These are phyloP conservation scores for Syzygium oleosum DNA, from an alignment of 345 rosid species.

Conservation along the genomic window DNA sequence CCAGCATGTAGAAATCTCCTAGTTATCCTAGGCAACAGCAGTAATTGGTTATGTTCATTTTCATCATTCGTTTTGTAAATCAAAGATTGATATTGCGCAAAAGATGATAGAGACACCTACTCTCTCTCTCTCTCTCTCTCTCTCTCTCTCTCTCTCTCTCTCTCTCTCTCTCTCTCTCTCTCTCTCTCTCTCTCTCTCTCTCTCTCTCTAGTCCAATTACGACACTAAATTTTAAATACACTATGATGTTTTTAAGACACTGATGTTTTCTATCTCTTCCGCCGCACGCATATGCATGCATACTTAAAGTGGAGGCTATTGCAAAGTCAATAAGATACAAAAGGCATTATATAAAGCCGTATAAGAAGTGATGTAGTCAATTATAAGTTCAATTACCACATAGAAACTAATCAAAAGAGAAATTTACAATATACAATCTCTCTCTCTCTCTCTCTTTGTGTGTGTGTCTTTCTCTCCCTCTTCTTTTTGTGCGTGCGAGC, in stretches of 20 bases:
- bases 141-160: no score
- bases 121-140: not conserved
- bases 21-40: not conserved
- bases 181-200: not conserved
- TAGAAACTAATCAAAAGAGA: not conserved
- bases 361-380: not conserved
- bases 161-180: not conserved
- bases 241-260: no score
- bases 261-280: not conserved
- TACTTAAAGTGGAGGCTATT: not conserved
- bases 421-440: not conserved
- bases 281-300: not conserved
- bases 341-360: not conserved
- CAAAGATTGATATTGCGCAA: not conserved
- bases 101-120: not conserved
- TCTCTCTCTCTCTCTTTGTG: not conserved
- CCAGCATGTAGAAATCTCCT: not conserved
- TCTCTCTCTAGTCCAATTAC: no score
- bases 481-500: not conserved
- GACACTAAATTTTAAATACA: no score
- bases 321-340: not conserved
- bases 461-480: not conserved
- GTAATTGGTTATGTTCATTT: not conserved
- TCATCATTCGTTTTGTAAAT: no score
- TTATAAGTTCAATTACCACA: not conserved